phyloP scores from a whole-genome alignment of 1,284 basidiomycete species.

The Fomitopsis schrenkii region DNA sequence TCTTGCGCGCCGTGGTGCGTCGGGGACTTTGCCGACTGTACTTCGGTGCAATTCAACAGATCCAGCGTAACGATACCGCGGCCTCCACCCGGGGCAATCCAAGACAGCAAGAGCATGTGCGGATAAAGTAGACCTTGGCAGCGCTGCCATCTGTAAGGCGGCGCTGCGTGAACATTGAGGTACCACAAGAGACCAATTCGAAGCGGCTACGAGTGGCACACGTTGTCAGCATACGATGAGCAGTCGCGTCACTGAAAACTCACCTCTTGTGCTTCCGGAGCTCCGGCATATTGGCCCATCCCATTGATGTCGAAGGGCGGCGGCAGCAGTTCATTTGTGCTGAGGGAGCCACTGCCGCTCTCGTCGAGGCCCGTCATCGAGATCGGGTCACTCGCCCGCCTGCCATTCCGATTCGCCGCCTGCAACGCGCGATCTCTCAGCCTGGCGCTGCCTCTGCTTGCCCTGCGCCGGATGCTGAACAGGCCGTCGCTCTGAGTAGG shows the following conservation, averaged over 20 bases:
- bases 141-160: conserved; percentile 79
- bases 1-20: conserved; percentile 73
- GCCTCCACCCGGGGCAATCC: conserved; percentile 76
- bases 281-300: conserved; percentile 36
- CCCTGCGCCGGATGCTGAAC: conserved; percentile 60
- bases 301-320: conserved; percentile 45
- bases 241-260: conserved; percentile 18
- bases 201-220: conserved; percentile 54
- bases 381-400: conserved; percentile 7
- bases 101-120: conserved; percentile 75
- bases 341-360: conserved; percentile 25
- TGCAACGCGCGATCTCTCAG: conserved; percentile 29
- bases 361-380: conserved; percentile 11
- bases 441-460: conserved; percentile 42
- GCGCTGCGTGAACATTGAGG: conserved; percentile 79
- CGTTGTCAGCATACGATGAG: background rate
- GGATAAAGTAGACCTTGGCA: conserved; percentile 82
- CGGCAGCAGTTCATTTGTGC: conserved; percentile 33
- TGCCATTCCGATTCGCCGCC: conserved; percentile 6
- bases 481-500: conserved; percentile 42
- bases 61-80: conserved; percentile 81
- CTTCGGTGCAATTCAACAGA: conserved; percentile 77
- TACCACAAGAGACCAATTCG: conserved; percentile 85
- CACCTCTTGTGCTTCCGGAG: conserved; percentile 37
- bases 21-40: conserved; percentile 75